phyloP scores from a whole-genome alignment of 106 monocot species.

The Amphibolis antarctica region DNA sequence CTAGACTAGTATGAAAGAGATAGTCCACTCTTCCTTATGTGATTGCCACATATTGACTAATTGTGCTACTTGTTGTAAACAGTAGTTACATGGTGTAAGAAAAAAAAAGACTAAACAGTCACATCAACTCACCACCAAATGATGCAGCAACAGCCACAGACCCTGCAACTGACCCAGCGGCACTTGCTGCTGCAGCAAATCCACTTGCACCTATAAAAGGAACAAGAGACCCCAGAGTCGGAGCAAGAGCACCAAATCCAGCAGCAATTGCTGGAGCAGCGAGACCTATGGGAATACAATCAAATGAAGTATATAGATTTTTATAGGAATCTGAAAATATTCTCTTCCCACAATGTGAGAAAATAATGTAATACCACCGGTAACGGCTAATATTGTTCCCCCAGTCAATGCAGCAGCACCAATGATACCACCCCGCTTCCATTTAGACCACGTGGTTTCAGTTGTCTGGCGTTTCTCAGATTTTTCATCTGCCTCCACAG shows the following conservation, averaged over 20 bases:
- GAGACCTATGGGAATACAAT: constrained; percentile 45
- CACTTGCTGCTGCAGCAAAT: constrained; percentile 91
- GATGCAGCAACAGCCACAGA: constrained; percentile 98
- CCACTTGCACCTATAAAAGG: constrained; percentile 93
- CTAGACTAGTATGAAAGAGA: too few relatives aligned
- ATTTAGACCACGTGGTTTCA: constrained; percentile 65
- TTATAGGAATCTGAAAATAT: background rate
- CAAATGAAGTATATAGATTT: background rate
- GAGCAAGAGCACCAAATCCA: constrained; percentile 86
- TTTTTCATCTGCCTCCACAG: constrained; percentile 39
- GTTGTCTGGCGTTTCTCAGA: constrained; percentile 31
- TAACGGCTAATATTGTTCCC: constrained; percentile 77
- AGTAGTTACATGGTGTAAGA: too few relatives aligned
- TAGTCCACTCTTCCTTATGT: too few relatives aligned
- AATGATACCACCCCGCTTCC: constrained; percentile 92
- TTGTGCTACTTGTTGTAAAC: too few relatives aligned
- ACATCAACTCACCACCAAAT: constrained; percentile 62
- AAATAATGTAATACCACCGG: constrained; percentile 37
- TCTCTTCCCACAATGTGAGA: background rate
- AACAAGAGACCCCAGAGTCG: constrained; percentile 76
- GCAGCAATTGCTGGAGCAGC: constrained; percentile 99
- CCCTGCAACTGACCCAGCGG: constrained; percentile 90
- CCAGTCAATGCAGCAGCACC: constrained; percentile 96
- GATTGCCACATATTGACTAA: too few relatives aligned
- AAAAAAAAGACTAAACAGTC: background rate